phyloP scores from a whole-genome alignment of 2,329 filamentous ascomycete genomes.

The Rhytidhysteron rufulum region DNA sequence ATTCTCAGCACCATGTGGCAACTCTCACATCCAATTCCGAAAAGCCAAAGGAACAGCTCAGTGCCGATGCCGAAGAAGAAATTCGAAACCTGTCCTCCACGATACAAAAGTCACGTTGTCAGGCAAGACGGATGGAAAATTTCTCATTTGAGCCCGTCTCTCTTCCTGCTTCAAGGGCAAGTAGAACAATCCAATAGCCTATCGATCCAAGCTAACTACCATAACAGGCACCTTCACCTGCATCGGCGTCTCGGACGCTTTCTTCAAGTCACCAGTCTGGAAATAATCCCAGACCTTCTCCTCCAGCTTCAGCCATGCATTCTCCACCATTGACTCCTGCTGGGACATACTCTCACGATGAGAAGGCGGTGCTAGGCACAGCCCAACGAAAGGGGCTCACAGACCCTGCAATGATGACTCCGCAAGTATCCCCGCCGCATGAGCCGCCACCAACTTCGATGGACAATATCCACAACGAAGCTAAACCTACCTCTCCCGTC shows the following conservation, averaged over 20 bases:
- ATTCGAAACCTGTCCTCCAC: conserved; percentile 68
- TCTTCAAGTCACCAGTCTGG: conserved; percentile 48
- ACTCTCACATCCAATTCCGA: conserved; percentile 21
- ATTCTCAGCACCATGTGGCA: conserved; percentile 28
- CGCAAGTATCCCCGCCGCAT: conserved; percentile 53
- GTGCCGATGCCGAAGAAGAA: conserved; percentile 55
- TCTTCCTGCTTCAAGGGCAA: conserved; percentile 76
- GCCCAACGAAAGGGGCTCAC: conserved; percentile 34
- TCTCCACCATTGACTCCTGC: conserved; percentile 88
- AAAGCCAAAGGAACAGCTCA: conserved; percentile 26
- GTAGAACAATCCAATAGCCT: conserved; percentile 39
- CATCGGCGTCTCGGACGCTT: conserved; percentile 41
- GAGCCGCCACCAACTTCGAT: conserved; percentile 49
- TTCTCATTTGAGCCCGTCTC: conserved; percentile 91
- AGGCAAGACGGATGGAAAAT: conserved; percentile 78
- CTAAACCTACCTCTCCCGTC: conserved; percentile 17
- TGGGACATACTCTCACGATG: conserved; percentile 63
- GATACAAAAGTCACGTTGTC: conserved; percentile 70
- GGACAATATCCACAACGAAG: conserved; percentile 23
- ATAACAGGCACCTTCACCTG: conserved; percentile 46
- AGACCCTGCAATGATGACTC: conserved; percentile 52
- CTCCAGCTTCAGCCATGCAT: conserved; percentile 67
- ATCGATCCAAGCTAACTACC: conserved; percentile 21
- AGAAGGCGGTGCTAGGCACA: conserved; percentile 30
- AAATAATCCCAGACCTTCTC: conserved; percentile 64